phyloP scores from a whole-genome alignment of 495 filamentous ascomycete genomes.

The Aspergillus avenaceus region DNA sequence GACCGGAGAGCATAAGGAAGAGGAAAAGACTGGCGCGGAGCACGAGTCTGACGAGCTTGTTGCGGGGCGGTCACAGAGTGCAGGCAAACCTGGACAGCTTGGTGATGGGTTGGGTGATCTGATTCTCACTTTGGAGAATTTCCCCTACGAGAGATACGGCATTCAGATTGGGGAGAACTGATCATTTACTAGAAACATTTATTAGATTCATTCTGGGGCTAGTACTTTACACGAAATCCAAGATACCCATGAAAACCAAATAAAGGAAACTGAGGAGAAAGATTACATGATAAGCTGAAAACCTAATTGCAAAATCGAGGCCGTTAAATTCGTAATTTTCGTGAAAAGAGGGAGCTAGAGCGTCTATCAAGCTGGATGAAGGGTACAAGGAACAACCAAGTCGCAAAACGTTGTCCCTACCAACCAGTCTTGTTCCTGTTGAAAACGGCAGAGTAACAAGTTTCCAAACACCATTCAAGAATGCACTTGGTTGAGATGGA shows the following conservation, averaged over 20 bases:
- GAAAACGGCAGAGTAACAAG: not conserved
- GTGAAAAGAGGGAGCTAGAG: not conserved
- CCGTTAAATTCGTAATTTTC: not conserved
- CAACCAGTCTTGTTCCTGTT: not conserved
- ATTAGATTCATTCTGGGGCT: not conserved
- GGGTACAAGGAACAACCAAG: not conserved
- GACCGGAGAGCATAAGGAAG: constrained; percentile 62
- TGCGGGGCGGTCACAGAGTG: constrained; percentile 44
- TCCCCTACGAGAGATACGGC: constrained; percentile 70
- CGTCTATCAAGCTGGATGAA: not conserved
- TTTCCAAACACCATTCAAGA: not conserved
- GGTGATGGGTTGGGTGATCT: constrained; percentile 74
- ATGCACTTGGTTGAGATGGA: not conserved
- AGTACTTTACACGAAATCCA: not conserved
- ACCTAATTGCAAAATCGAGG: not conserved
- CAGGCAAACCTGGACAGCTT: constrained; percentile 42
- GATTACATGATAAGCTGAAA: not conserved
- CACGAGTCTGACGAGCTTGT: constrained; percentile 40
- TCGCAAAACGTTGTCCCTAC: not conserved
- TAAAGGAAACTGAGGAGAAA: not conserved
- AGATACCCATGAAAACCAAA: constrained; percentile 1
- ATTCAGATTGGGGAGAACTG: constrained; percentile 33
- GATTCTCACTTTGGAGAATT: constrained; percentile 57
- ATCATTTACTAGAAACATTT: not conserved
- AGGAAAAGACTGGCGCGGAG: constrained; percentile 43